Base-by-base conservation (phyloP, 2,329 filamentous ascomycete genomes). In the Corynespora cassiicola region DNA sequence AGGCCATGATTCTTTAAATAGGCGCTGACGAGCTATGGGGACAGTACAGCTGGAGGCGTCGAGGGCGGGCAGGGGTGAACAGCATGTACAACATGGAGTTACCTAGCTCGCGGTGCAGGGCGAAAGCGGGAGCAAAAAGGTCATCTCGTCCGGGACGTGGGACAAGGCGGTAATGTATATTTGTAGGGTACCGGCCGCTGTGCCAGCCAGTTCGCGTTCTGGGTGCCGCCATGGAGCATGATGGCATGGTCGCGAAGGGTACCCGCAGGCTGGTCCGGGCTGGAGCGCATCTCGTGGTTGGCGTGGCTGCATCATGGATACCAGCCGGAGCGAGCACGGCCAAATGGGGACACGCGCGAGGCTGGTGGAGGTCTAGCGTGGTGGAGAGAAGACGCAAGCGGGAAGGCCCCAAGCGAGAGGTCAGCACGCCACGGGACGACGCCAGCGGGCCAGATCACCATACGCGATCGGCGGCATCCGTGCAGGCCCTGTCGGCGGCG, bases 271-370 rank as follows among this genome's bases (percentile, higher is more conserved):
- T 39, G 46, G 50, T 45, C 46, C 46, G 44, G 27, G 35, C 40
- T 60, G 59, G 62, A 53, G 61, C 33, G 30, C 35, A n/a, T 42
- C 30, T 49, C 29, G 14, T 47, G 39, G 42, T 38, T 50, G 42
- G 48, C 42, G 60, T 58, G 57, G 61, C 59, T 60, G 51, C 45
- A 47, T 39, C 44, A 4, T 31, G 32, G 15, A 23, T 22, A 26
- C 29, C 22, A 22, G 37, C 32, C 35, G 17, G 37, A 44, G 37
- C 46, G 33, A 46, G 31, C 31, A 29, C 14, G 22, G 19, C 43
- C 22, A 36, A 26, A 42, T 26, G 31, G 21, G 28, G 32, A 14
- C 18, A 38, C 34, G 34, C 14, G 29, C 44, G 27, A 47, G 28
- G 45, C 42, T 42, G 45, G 42, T 52, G 42, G 5, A 10, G 15